phyloP scores from a whole-genome alignment of 2,329 filamentous ascomycete species.

The Sporothrix pallida region DNA sequence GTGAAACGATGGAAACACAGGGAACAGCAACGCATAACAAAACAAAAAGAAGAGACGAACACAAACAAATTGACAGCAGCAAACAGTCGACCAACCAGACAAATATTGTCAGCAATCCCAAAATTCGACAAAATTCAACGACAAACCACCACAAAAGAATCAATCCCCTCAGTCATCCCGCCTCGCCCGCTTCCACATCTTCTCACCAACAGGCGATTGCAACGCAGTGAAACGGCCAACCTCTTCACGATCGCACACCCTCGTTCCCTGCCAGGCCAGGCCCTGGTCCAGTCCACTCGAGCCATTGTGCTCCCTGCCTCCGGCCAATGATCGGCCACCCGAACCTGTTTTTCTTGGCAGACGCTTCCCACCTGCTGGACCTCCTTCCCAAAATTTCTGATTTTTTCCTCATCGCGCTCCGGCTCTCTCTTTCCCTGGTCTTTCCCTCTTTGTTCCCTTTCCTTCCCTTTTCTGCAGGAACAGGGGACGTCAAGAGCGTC shows the following conservation, averaged over 20 bases:
- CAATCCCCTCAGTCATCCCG: background rate
- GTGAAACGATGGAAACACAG: background rate
- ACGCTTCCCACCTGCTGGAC: conserved; percentile 8
- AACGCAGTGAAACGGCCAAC: conserved; percentile 28
- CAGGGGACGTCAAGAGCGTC: background rate
- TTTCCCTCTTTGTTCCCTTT: background rate
- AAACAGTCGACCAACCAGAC: conserved; percentile 17
- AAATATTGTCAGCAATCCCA: background rate
- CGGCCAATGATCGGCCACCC: conserved; percentile 18
- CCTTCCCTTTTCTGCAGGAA: conserved; percentile 16
- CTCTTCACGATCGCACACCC: conserved; percentile 18
- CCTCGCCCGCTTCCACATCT: background rate
- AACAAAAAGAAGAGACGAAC: background rate
- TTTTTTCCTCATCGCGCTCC: conserved; percentile 1
- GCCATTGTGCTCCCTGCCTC: background rate
- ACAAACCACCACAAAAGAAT: no score
- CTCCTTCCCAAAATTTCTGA: background rate
- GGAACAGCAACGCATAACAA: background rate
- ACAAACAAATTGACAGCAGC: background rate
- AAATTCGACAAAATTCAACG: background rate
- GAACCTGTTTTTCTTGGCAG: conserved; percentile 31
- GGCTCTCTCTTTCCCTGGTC: background rate
- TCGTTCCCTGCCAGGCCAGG: background rate
- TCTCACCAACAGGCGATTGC: conserved; percentile 14
- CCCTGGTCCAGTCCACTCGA: background rate